Conservation (phyloP, 208 protist species). For the Wallacemonas sp. region DNA sequence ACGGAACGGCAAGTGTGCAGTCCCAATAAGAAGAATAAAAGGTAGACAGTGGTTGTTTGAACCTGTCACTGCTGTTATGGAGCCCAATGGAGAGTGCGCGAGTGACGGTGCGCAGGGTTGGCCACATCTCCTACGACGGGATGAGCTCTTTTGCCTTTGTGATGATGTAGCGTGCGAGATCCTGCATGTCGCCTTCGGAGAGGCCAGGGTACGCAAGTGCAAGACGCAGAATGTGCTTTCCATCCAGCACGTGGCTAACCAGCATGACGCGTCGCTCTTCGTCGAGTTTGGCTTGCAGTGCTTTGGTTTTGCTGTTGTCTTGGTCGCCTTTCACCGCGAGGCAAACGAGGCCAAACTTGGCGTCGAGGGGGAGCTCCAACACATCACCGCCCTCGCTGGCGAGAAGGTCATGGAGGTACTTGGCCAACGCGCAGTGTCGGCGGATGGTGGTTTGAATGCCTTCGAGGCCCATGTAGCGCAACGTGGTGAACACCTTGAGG, state of each 20-base stretch:
- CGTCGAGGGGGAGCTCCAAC: constrained; percentile 25
- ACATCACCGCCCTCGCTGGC: not conserved
- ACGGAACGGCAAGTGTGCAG: not conserved
- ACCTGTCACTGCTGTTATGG: too few relatives aligned
- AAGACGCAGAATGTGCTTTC: constrained; percentile 25
- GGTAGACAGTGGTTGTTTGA: not conserved
- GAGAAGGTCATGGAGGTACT: constrained; percentile 30
- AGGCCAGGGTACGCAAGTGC: constrained; percentile 30
- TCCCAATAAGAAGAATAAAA: not conserved
- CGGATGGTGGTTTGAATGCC: constrained; percentile 50
- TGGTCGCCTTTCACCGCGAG: constrained; percentile 25
- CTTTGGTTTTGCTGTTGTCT: constrained; percentile 21
- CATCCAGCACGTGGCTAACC: constrained; percentile 34
- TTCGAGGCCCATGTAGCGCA: constrained; percentile 50
- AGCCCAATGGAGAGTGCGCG: too few relatives aligned
- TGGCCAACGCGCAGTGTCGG: constrained; percentile 31
- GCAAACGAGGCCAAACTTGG: constrained; percentile 47
- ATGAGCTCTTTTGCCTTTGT: constrained; percentile 17
- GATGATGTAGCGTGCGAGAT: constrained; percentile 20
- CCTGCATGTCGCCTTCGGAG: constrained; percentile 28
- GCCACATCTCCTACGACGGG: too few relatives aligned
- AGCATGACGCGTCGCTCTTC: constrained; percentile 28
- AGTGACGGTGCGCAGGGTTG: too few relatives aligned
- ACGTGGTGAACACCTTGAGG: constrained; percentile 59
- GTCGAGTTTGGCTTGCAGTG: constrained; percentile 22